Base-by-base conservation (phyloP, 352 stramenopile species). In the Pythium coloratum region DNA sequence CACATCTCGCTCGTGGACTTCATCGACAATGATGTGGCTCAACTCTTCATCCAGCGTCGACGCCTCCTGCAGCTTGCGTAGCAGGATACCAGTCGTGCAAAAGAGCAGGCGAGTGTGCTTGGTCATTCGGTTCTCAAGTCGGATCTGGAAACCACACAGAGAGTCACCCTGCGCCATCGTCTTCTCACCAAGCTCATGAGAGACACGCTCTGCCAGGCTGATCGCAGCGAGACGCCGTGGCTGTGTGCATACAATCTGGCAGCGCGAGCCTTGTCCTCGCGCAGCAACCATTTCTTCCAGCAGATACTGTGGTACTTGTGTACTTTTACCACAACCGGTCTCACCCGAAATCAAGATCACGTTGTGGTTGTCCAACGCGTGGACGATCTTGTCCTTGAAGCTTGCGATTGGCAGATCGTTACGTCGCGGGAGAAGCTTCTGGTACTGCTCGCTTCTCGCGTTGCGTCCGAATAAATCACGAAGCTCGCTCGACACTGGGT, bases 21-120 rank as follows among this genome's bases (percentile, higher is more conserved):
- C 97, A 73, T 99, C 98, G 16, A 99, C 90, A 55, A 99, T 95
- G 57, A 99, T 89, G 74, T 99, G 97, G 28, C 94, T 98, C 44
- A 99, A 78, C 54, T 91, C 86, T 33, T 94, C 71, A 2, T 65
- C 69, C 3, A 98, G 75, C 6, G 83, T 90, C 6, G 68, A 76
- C 13, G 94, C 85, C 2, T 89, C 80, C 55, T 98, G 95, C 6
- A 99, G 77, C 58, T 90, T 89, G 13, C 95, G 91, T 9, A 99
- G 75, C 36, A 99, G 70, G 24, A 99, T 94, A 36, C 96, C 97
- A 24, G 95, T 99, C 28, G 97, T 99, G 69, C 95, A 99, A 59
- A 99, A 98, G 12, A 98, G 72, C 20, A 99, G 74, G 7, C 91
- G 78, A 9, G 94, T 99, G 57, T 92, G 59, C 67, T 66, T 75